Evolutionary conservation across 1,139 yeast genomes (phyloP), one percentile per base, ranked within the genome.

Genomic region (Insectozyma bohioensis): DNA sequence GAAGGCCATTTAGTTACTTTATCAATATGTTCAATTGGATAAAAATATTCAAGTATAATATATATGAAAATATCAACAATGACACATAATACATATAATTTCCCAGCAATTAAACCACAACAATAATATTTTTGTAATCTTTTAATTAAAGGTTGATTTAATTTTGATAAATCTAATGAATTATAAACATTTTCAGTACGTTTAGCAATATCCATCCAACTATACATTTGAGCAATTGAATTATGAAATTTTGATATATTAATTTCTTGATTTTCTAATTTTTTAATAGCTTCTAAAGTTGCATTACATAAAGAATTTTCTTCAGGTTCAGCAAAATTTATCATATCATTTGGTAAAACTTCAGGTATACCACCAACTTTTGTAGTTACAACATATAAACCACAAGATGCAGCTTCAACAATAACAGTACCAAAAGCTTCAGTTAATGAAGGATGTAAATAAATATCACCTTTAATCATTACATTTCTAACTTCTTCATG

Each of bases 341-440:
- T 88, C 97, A 94, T 92, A 50, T 88, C 87, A 17, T 75, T 72
- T 0, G 98, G 99, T 26, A 94, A 60, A 4, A 94, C 98, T 51
- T 94, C 99, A 0, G 97, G 97, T 26, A 92, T 90, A 4, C 98
- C 99, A 2, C 99, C 99, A 0, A 94, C 98, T 41, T 81, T 80
- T 0, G 99, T 94, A 0, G 97, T 90, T 0, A 94, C 98, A 2
- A 94, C 96, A 20, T 86, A 71, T 23, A 94, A 59, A 0, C 97
- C 97, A 63, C 98, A 92, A 0, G 95, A 85, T 0, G 97, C 98
- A 0, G 99, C 99, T 54, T 94, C 99, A 0, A 94, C 96, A 14
- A 94, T 65, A 0, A 88, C 98, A 0, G 98, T 92, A 1, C 99
- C 99, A 62, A 94, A 94, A 0, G 98, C 98, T 55, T 94, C 99